Base-by-base conservation (phyloP, 1,284 basidiomycete genomes). In the Irpex sp. region DNA sequence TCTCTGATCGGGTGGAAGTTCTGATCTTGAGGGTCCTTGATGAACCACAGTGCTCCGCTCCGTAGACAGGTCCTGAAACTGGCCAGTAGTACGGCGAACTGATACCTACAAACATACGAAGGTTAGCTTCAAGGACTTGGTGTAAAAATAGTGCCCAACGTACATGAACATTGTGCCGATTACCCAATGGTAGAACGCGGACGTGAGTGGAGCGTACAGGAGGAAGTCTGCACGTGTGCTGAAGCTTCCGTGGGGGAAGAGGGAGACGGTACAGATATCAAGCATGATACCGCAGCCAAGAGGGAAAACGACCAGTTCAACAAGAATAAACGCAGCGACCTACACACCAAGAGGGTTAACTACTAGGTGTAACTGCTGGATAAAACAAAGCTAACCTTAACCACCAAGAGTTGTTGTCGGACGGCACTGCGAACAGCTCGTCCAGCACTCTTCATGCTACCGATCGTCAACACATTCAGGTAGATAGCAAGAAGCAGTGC, bases 41-140 rank as follows among this genome's bases (percentile, higher is more conserved):
- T 94, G 76, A 97, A 97, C 91, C 94, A 98, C 82, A 98, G 86
- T 3, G 93, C 91, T 28, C 96, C 96, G 1, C 88, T 82, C 18
- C 96, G 86, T 80, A 97, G 89, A 62, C 95, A 85, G 35, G 81
- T 83, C 28, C 93, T 82, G 71, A 90, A 92, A 0, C 89, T 86
- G 0, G 86, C 82, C 9, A 99, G 79, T 21, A 96, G 78, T 57
- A 92, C 86, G 0, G 94, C 94, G 70, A 98, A 98, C 58, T 91
- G 87, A 73, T 97, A 97, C 95, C 89, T 91, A 77, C 72, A 67
- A 61, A 64, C 62, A 59, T 51, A 6, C 28, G 7, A 5, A 33
- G 48, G 60, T 58, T 64, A 63, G 60, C 59, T 39, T 35, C 28
- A 33, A 21, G 52, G 63, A 9, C 63, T 33, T 33, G 7, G 28